Evolutionary conservation across 2,329 filamentous ascomycete genomes (phyloP).

Genomic region (Fusarium odoratissimum): DNA sequence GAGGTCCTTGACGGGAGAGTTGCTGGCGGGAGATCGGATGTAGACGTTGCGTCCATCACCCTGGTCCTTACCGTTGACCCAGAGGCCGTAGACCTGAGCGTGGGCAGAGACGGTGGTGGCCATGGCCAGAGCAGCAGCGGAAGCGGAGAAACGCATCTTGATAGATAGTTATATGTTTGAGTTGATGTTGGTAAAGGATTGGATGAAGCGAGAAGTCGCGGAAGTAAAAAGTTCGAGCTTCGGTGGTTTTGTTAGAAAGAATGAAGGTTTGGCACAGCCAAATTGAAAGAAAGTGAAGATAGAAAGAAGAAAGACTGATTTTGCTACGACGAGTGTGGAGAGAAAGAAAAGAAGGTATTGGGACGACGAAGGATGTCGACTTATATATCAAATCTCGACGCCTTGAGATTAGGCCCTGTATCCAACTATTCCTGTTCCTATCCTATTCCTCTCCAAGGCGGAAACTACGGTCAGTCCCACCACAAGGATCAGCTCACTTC

Average conservation of each 20-base stretch:
- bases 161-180: constrained; percentile 12
- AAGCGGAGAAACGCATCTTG: constrained; percentile 52
- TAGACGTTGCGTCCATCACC: constrained; percentile 55
- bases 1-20: constrained; percentile 59
- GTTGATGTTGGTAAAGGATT: constrained; percentile 32
- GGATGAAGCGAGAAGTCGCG: constrained; percentile 38
- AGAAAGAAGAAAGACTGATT: constrained; percentile 35
- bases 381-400: constrained; percentile 38
- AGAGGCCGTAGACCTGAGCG: constrained; percentile 59
- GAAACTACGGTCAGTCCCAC: constrained; percentile 12
- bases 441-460: background rate
- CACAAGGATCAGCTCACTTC: background rate
- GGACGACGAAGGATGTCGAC: constrained; percentile 9
- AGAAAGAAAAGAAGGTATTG: constrained; percentile 3
- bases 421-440: background rate
- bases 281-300: constrained; percentile 45
- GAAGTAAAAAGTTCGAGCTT: constrained; percentile 33
- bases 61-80: constrained; percentile 59
- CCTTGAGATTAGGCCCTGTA: background rate
- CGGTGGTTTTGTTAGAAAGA: constrained; percentile 34
- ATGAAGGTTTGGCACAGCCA: constrained; percentile 47
- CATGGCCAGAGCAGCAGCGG: constrained; percentile 51
- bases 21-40: constrained; percentile 59
- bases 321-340: constrained; percentile 43
- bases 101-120: constrained; percentile 57